Conservation (phyloP, 2,329 filamentous ascomycete genomes). For the Cordyceps militaris region DNA sequence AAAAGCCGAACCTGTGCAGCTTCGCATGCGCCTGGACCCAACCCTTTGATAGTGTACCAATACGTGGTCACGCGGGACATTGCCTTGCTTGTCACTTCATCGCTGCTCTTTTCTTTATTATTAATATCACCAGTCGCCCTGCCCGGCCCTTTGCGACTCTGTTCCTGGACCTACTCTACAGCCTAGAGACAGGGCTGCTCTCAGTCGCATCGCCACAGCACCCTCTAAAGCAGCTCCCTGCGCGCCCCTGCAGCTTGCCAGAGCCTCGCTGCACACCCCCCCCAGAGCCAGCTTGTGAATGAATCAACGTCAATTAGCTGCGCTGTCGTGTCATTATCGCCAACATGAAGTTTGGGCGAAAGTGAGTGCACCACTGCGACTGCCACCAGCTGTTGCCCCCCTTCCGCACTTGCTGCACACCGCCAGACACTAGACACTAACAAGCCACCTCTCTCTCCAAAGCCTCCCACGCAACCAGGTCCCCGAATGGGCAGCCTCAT, state of each 20-base stretch:
- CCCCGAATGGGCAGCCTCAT: conserved; percentile 75
- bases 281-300: background rate
- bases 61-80: background rate
- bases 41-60: background rate
- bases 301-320: background rate
- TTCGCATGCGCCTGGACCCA: background rate
- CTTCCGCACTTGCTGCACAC: background rate
- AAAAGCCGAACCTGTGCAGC: background rate
- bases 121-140: background rate
- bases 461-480: conserved; percentile 76
- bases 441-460: conserved; percentile 3
- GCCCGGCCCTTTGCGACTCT: background rate
- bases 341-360: conserved; percentile 58
- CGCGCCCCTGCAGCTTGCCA: background rate
- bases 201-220: background rate
- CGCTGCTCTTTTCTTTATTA: background rate
- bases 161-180: background rate
- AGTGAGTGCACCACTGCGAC: conserved; percentile 33
- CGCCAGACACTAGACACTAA: conserved; percentile 18
- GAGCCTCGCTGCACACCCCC: background rate
- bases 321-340: background rate
- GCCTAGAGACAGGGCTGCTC: background rate
- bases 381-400: background rate
- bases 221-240: background rate
- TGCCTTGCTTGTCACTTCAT: background rate